Conservation (phyloP, 1,284 basidiomycete genomes). For the Leccinum fuscescens region DNA sequence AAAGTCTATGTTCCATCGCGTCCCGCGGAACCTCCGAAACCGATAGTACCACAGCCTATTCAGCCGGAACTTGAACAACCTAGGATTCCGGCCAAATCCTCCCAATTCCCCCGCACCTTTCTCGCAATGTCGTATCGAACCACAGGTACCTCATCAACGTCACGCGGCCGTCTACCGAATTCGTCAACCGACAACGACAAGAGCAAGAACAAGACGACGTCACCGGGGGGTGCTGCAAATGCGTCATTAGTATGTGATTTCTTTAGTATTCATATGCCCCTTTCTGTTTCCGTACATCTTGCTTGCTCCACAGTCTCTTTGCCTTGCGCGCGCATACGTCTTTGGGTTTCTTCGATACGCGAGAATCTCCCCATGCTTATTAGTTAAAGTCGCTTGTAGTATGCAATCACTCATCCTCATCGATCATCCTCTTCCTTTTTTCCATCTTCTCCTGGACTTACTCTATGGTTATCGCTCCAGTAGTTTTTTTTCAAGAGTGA, state of each 20-base stretch:
- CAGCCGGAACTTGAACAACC: conserved; percentile 16
- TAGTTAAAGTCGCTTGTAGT: conserved; percentile 26
- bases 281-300: conserved; percentile 21
- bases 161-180: conserved; percentile 25
- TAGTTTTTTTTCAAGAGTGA: conserved; percentile 16
- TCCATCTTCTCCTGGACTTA: conserved; percentile 18
- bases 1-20: conserved; percentile 16
- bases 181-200: conserved; percentile 22
- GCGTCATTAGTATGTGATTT: conserved; percentile 56
- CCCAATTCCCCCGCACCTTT: conserved; percentile 61
- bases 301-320: conserved; percentile 23
- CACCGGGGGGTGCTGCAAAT: conserved; percentile 56
- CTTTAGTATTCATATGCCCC: conserved; percentile 17
- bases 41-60: conserved; percentile 11
- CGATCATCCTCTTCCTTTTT: not conserved
- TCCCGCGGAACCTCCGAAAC: conserved; percentile 7
- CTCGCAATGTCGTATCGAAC: conserved; percentile 40
- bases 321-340: conserved; percentile 8
- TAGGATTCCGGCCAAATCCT: conserved; percentile 25
- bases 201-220: conserved; percentile 41
- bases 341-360: conserved; percentile 3
- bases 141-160: conserved; percentile 29
- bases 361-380: conserved; percentile 19
- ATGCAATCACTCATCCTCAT: conserved; percentile 23
- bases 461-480: conserved; percentile 19